Percentiles rank a stretch among this genome's conserved stretches.
phyloP scores from a whole-genome alignment of 257 asterid genomes.

The Nicotiana sylvestris region DNA sequence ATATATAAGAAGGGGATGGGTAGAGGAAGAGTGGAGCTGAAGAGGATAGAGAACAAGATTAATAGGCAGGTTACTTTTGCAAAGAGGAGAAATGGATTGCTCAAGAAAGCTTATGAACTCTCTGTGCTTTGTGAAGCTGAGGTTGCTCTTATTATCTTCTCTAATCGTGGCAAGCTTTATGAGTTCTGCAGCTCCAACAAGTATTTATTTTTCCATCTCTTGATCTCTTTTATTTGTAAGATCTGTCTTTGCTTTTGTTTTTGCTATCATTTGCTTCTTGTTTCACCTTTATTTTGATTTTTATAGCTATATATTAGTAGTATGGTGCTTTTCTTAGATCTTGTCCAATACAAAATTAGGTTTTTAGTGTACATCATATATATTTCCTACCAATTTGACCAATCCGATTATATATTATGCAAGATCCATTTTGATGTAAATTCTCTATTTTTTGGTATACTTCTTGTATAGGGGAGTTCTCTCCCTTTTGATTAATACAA shows the following conservation, averaged over 20 bases:
- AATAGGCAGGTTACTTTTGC: conserved; percentile 90
- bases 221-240: not conserved
- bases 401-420: too few species aligned
- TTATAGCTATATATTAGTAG: not conserved
- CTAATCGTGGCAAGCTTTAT: conserved; percentile 90
- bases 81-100: conserved; percentile 77
- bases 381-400: not conserved
- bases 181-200: conserved; percentile 83
- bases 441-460: too few species aligned
- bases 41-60: conserved; percentile 86
- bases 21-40: conserved; percentile 86
- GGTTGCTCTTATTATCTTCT: conserved; percentile 80
- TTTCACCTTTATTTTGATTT: not conserved
- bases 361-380: not conserved
- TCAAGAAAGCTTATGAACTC: conserved; percentile 77
- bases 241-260: not conserved
- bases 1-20: conserved; percentile 41
- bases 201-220: conserved; percentile 26
- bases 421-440: too few species aligned
- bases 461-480: too few species aligned
- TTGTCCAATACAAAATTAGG: not conserved
- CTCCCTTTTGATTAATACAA: too few species aligned
- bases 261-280: not conserved
- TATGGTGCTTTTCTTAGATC: not conserved
- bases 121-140: conserved; percentile 84